Evolutionary conservation across 352 stramenopile species (phyloP), one percentile per base, ranked within the genome.

Genomic region (Phytophthora hybrid): DNA sequence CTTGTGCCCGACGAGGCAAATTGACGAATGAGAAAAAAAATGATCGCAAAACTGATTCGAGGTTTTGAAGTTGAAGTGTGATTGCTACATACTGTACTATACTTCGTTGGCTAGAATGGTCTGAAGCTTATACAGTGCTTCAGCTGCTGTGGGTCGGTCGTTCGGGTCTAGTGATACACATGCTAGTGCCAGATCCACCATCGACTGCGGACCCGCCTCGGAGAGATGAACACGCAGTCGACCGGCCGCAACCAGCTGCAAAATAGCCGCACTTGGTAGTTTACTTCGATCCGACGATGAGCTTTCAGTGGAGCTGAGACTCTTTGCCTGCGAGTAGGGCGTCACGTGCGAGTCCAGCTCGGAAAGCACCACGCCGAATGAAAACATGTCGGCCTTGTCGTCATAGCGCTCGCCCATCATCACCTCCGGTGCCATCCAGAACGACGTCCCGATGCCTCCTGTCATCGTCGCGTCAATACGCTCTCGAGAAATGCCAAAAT

Each of bases 341-440:
- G 66, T 66, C 1, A 68, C 44, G 56, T 87, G 77, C 4, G 60
- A 69, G 52, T 84, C 77, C 1, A 86, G 65, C 47, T 86, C 79
- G 1, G 74, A 77, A 4, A 87, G 59, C 51, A 87, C 79, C 5
- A 84, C 77, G 16, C 79, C 79, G n/a, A 87, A 84, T 6, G 79
- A 84, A 46, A 83, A 87, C 56, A 84, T 81, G 23, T 87, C 79
- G 4, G 77, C 79, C 57, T 84, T 87, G 44, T 80, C 79, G 14
- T 84, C 77, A 53, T 84, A 83, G 0, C 69, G 55, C 26, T 82
- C 74, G 13, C 79, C 75, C 66, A 84, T 75, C 67, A 86, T 79
- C 2, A 86, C 74, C 58, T 83, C 78, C 3, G 76, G 78, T 2
- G 78, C 78, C 74, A 84, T 84, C 78, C 78, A 84, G n/a, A 82